Conservation (phyloP, 169 alveolate species). For the Plasmodium cynomolgi region DNA sequence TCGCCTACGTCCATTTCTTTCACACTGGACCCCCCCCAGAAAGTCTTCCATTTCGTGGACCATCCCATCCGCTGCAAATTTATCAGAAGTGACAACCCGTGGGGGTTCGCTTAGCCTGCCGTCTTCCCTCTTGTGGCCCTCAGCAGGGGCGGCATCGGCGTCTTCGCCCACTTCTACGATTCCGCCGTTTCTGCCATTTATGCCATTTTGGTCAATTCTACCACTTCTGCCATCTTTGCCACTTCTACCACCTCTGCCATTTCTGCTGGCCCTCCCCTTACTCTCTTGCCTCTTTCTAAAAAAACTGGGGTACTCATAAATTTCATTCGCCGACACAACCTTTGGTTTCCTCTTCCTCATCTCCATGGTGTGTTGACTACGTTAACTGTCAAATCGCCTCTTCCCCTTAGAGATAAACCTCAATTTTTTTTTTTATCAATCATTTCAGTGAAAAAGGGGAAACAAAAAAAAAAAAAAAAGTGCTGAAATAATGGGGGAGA, state of each 20-base stretch:
- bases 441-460: neutral
- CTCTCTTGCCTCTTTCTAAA: slow-evolving; percentile 3
- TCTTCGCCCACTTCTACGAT: neutral
- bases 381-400: neutral
- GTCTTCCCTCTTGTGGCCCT: neutral
- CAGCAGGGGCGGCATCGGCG: neutral
- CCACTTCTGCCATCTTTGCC: neutral
- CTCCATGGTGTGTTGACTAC: neutral
- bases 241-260: neutral
- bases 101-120: neutral
- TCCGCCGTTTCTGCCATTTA: neutral
- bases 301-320: slow-evolving; percentile 2
- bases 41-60: neutral
- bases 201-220: neutral
- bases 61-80: neutral
- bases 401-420: neutral
- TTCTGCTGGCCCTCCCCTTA: neutral
- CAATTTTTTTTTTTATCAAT: neutral
- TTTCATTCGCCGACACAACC: neutral
- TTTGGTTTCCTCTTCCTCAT: slow-evolving; percentile 7
- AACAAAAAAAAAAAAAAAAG: neutral
- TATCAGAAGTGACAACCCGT: neutral
- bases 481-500: neutral
- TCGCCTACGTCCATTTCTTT: neutral
- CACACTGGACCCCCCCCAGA: neutral